Conservation (phyloP, 306 rosid species). For the Medicago lupulina region DNA sequence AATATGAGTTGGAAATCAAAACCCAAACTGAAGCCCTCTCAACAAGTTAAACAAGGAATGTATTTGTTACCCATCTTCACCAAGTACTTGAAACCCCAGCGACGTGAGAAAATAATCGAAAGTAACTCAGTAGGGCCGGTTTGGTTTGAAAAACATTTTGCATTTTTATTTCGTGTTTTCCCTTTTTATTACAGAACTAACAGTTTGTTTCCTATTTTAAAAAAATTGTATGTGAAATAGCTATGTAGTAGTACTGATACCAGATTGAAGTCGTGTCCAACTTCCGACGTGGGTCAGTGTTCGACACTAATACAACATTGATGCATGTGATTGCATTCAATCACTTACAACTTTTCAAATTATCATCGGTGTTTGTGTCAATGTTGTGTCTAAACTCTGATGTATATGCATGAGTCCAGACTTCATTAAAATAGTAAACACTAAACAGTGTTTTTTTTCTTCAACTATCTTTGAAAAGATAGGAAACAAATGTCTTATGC, state of each 20-base stretch:
- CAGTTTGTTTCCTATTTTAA: neutral
- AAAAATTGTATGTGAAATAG: neutral
- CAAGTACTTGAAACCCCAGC: neutral
- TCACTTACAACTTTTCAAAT: neutral
- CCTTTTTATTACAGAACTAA: neutral
- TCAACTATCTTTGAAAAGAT: neutral
- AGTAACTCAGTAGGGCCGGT: neutral
- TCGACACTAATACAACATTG: neutral
- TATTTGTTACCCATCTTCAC: neutral
- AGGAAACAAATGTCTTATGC: neutral
- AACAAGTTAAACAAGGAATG: slow-evolving; percentile 1
- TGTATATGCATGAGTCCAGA: neutral
- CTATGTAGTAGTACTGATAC: too few relatives aligned
- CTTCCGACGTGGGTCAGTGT: neutral
- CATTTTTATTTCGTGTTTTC: neutral
- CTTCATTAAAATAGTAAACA: neutral
- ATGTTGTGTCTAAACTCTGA: neutral
- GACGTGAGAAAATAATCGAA: slow-evolving; percentile 12
- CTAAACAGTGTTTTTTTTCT: neutral
- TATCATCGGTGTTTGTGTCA: neutral
- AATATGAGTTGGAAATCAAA: slow-evolving; percentile 7
- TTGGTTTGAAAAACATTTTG: slow-evolving; percentile 3
- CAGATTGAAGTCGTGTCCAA: neutral
- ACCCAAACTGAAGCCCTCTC: slow-evolving; percentile 22
- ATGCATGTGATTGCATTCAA: neutral